These are phyloP conservation scores for Pelargonium nanum DNA, from an alignment of 345 rosid species.

Conservation along the genomic window DNA sequence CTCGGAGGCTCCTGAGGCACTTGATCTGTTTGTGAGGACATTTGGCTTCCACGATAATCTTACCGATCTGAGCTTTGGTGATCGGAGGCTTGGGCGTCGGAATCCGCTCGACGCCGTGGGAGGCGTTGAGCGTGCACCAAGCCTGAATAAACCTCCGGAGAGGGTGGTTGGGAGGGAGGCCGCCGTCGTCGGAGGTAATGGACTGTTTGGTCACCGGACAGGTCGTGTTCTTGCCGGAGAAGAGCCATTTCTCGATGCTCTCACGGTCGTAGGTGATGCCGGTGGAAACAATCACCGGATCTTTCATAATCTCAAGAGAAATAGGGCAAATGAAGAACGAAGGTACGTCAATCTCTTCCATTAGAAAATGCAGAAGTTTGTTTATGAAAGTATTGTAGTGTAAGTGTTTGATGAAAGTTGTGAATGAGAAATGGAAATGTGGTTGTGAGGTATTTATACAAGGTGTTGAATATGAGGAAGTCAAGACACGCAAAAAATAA, in stretches of 20 bases:
- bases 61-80: conserved; percentile 39
- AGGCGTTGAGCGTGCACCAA: conserved; percentile 88
- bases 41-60: conserved; percentile 41
- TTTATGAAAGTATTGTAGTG: conserved; percentile 15
- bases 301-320: conserved; percentile 17
- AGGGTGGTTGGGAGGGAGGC: conserved; percentile 75
- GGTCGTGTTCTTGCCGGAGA: conserved; percentile 5
- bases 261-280: conserved; percentile 23
- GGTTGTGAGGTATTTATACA: too few species aligned
- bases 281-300: conserved; percentile 17
- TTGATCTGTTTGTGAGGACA: conserved; percentile 37
- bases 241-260: conserved; percentile 18
- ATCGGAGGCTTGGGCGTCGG: conserved; percentile 78
- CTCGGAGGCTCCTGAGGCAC: conserved; percentile 44
- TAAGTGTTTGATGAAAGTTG: neutral
- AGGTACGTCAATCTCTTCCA: conserved; percentile 15
- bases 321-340: conserved; percentile 15
- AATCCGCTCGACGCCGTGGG: conserved; percentile 63
- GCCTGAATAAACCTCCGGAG: conserved; percentile 78
- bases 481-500: too few species aligned
- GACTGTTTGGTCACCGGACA: conserved; percentile 52
- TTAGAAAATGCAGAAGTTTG: neutral
- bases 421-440: neutral
- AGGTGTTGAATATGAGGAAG: neutral
- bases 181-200: conserved; percentile 27